These are phyloP conservation scores for Funneliformis caledonium DNA, from an alignment of 371 early-diverging fungal species.

Conservation along the genomic window DNA sequence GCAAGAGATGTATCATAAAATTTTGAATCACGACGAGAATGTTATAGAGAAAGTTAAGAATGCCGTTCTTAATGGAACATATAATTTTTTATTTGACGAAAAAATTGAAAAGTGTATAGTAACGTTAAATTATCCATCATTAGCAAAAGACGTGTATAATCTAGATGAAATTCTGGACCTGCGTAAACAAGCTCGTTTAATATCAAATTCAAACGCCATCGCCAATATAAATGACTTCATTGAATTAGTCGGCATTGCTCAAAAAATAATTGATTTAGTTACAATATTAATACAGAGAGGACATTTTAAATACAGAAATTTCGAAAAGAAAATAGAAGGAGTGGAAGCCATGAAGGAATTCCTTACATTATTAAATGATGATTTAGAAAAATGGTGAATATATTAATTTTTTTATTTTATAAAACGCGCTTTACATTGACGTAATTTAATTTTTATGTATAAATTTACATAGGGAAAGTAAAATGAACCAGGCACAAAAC, in stretches of 20 bases:
- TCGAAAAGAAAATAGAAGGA: not conserved
- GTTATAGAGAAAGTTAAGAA: conserved; percentile 33
- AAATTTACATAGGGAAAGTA: conserved; percentile 1
- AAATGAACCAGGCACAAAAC: conserved; percentile 17
- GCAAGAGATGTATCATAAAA: conserved; percentile 35
- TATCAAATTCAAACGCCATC: not conserved
- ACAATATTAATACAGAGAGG: conserved; percentile 38
- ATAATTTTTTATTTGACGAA: conserved; percentile 17
- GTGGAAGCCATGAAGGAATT: not conserved
- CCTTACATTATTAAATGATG: conserved; percentile 1
- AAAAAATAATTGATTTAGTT: conserved; percentile 24
- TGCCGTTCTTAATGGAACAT: conserved; percentile 33
- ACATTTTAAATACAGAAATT: conserved; percentile 35
- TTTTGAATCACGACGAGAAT: conserved; percentile 31
- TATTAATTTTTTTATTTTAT: not conserved
- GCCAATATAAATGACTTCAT: conserved; percentile 24
- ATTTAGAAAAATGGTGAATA: conserved; percentile 33
- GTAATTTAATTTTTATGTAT: not conserved
- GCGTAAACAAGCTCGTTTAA: conserved; percentile 31
- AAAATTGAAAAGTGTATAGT: conserved; percentile 28
- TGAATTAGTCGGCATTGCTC: conserved; percentile 25
- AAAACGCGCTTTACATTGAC: not conserved
- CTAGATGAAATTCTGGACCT: conserved; percentile 37
- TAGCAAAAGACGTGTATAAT: not conserved
- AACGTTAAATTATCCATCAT: conserved; percentile 11